phyloP scores from a whole-genome alignment of 2,329 filamentous ascomycete genomes.

The Talaromyces funiculosus region DNA sequence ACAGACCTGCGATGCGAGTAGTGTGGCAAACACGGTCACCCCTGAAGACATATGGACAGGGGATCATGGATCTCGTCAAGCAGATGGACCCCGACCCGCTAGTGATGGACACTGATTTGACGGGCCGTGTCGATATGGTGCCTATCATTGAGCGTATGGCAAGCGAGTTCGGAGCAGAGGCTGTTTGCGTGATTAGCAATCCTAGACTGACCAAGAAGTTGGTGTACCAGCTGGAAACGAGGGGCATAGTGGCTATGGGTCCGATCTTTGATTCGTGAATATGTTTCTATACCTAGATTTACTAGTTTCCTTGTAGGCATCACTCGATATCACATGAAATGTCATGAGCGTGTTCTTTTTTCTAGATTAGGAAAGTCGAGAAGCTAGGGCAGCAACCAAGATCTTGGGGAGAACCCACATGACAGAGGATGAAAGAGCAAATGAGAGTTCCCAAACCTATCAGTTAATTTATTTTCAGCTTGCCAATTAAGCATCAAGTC shows the following conservation, averaged over 20 bases:
- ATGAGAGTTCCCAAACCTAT: not conserved
- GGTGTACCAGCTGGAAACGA: constrained; percentile 62
- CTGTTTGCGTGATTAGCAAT: constrained; percentile 69
- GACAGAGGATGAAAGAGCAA: not conserved
- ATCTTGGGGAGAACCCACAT: not conserved
- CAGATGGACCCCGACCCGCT: constrained; percentile 57
- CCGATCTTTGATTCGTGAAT: constrained; percentile 65
- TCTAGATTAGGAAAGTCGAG: not conserved
- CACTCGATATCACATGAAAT: not conserved
- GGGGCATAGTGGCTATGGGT: constrained; percentile 63
- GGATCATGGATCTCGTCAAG: constrained; percentile 52
- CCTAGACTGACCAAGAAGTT: constrained; percentile 61
- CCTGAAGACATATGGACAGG: constrained; percentile 55
- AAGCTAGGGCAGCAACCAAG: not conserved
- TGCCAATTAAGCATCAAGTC: not conserved
- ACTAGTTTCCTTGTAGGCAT: not conserved
- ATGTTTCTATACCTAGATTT: not conserved
- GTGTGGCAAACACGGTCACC: constrained; percentile 65
- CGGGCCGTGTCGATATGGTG: constrained; percentile 54
- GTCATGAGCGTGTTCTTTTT: not conserved
- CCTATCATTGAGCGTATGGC: constrained; percentile 50
- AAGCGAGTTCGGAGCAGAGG: constrained; percentile 51
- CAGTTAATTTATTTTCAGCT: not conserved
- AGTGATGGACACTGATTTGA: constrained; percentile 59
- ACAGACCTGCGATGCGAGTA: constrained; percentile 48